These are phyloP conservation scores for Neurospora sp. DNA, from an alignment of 495 filamentous ascomycete genomes.

Conservation along the genomic window DNA sequence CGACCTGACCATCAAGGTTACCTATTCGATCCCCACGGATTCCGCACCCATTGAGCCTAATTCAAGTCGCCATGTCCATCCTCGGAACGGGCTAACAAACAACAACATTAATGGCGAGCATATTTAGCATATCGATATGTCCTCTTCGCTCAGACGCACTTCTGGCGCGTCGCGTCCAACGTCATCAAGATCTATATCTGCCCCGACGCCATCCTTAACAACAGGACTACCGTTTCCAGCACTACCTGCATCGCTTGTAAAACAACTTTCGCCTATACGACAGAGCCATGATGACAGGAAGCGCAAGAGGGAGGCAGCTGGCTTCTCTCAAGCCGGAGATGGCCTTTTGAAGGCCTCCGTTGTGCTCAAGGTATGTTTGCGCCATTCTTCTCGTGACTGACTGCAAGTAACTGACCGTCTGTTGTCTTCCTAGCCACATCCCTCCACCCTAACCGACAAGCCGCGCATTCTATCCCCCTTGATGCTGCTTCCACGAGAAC, in stretches of 20 bases:
- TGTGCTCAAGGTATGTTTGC: conserved; percentile 33
- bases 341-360: conserved; percentile 38
- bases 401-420: conserved; percentile 9
- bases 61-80: neutral
- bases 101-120: conserved; percentile 12
- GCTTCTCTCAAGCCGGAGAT: conserved; percentile 25
- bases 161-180: conserved; percentile 29
- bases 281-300: conserved; percentile 10
- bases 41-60: neutral
- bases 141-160: conserved; percentile 15
- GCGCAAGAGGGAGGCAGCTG: conserved; percentile 16
- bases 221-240: conserved; percentile 3
- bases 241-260: conserved; percentile 1
- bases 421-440: conserved; percentile 39
- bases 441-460: conserved; percentile 44
- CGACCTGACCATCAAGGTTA: neutral
- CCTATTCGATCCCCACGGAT: neutral
- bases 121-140: conserved; percentile 23
- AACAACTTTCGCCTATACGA: neutral
- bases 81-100: neutral
- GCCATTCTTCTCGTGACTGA: neutral
- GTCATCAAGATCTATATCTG: conserved; percentile 19
- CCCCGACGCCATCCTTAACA: conserved; percentile 22
- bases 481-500: conserved; percentile 49
- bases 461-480: conserved; percentile 51